Percentiles rank a stretch among this genome's conserved stretches.
Evolutionary conservation across 2,329 filamentous ascomycete species (phyloP).

Genomic region (Dendryphion nanum): DNA sequence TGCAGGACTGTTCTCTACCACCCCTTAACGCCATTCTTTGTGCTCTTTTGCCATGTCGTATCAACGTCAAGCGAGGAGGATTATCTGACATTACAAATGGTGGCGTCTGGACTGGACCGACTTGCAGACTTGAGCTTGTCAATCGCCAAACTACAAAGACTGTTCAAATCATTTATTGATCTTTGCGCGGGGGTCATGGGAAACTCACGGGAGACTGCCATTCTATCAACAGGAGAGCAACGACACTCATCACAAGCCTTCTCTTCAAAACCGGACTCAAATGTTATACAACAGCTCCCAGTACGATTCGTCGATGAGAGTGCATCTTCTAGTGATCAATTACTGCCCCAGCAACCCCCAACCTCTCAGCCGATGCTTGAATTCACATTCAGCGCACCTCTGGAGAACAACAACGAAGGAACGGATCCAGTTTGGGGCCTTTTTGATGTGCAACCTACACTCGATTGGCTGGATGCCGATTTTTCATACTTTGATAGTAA

Average conservation of each 20-base stretch:
- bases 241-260: neutral
- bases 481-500: constrained; percentile 11
- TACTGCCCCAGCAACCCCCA: too few species aligned
- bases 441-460: constrained; percentile 19
- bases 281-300: neutral
- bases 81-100: constrained; percentile 12
- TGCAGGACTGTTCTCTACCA: constrained; percentile 20
- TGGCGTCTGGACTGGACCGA: constrained; percentile 13
- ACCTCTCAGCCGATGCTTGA: too few species aligned
- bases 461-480: constrained; percentile 22
- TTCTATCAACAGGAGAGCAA: neutral
- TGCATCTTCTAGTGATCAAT: neutral
- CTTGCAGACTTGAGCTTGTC: constrained; percentile 10
- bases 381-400: neutral
- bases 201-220: too few species aligned
- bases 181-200: constrained; percentile 12
- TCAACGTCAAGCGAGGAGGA: constrained; percentile 14
- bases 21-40: constrained; percentile 20
- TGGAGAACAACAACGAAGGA: neutral
- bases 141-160: constrained; percentile 13
- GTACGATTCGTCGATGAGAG: too few species aligned
- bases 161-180: constrained; percentile 15
- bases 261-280: neutral
- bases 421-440: constrained; percentile 13
- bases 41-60: constrained; percentile 20